phyloP scores from a whole-genome alignment of 805 yeast species.

The Lipomyces oligophaga region DNA sequence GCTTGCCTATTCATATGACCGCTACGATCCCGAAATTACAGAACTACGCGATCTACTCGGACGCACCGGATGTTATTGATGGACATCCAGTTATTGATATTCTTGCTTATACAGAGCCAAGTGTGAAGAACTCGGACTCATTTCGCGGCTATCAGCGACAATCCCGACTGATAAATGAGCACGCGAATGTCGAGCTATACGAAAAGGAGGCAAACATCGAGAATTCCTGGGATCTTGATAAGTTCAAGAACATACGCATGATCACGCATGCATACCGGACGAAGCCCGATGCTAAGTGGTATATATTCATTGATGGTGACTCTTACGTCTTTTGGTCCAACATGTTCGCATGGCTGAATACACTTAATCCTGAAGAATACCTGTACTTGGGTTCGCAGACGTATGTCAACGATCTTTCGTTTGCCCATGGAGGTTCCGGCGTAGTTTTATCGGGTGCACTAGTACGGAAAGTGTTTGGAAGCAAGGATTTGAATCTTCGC shows the following conservation, averaged over 20 bases:
- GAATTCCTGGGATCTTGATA: constrained; percentile 39
- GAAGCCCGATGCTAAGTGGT: constrained; percentile 36
- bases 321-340: constrained; percentile 36
- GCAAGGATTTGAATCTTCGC: constrained; percentile 21
- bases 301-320: constrained; percentile 39
- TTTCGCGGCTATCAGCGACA: constrained; percentile 34
- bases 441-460: constrained; percentile 37
- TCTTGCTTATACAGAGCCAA: constrained; percentile 26
- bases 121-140: constrained; percentile 14
- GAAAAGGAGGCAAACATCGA: too few species aligned
- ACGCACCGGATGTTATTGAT: constrained; percentile 34
- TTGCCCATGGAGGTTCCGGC: constrained; percentile 37
- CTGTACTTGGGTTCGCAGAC: constrained; percentile 37
- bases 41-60: constrained; percentile 38
- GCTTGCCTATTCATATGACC: constrained; percentile 38
- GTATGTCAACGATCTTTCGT: constrained; percentile 25
- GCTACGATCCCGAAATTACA: constrained; percentile 37
- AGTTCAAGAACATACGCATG: constrained; percentile 40
- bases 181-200: constrained; percentile 29
- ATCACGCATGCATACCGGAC: constrained; percentile 36
- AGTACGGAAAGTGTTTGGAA: constrained; percentile 32
- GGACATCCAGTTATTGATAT: constrained; percentile 38
- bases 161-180: constrained; percentile 29
- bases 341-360: constrained; percentile 29
- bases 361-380: constrained; percentile 32